These are phyloP conservation scores for Prunus kanzakura DNA, from an alignment of 306 rosid species.

Conservation along the genomic window DNA sequence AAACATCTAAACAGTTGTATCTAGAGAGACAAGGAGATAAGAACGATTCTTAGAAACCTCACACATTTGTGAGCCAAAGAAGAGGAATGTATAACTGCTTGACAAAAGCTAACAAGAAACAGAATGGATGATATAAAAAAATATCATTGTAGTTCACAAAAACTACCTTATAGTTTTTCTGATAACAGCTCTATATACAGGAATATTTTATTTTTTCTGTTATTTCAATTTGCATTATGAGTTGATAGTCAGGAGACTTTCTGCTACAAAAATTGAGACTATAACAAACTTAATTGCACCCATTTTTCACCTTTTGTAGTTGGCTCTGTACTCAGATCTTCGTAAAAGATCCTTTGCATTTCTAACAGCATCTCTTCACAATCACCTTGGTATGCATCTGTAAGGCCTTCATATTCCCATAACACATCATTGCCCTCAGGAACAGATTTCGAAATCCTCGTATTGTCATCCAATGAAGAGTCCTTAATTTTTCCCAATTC, in stretches of 20 bases:
- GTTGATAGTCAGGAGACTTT: neutral
- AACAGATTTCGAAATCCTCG: slow-evolving; percentile 14
- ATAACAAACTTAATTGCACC: neutral
- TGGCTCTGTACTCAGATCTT: slow-evolving; percentile 49
- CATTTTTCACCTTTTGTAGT: slow-evolving; percentile 37
- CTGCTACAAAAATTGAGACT: neutral
- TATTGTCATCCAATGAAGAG: slow-evolving; percentile 21
- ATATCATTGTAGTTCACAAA: too few species aligned
- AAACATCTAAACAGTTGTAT: neutral
- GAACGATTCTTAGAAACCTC: neutral
- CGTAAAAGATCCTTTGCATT: slow-evolving; percentile 80
- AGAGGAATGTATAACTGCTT: neutral
- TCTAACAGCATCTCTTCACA: slow-evolving; percentile 68
- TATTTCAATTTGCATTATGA: neutral
- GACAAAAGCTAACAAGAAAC: neutral
- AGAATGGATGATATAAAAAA: neutral
- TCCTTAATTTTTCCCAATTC: slow-evolving; percentile 63
- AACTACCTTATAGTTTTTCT: neutral
- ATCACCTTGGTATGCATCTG: slow-evolving; percentile 48
- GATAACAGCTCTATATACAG: neutral
- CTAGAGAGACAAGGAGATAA: neutral
- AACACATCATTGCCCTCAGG: slow-evolving; percentile 38
- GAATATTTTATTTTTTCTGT: neutral
- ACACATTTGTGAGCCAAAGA: neutral
- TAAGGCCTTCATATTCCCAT: slow-evolving; percentile 69